Evolutionary conservation across 176 grass and related monocot species (phyloP), one percentile per base, ranked within the genome.

Genomic region (Carex pumila): DNA sequence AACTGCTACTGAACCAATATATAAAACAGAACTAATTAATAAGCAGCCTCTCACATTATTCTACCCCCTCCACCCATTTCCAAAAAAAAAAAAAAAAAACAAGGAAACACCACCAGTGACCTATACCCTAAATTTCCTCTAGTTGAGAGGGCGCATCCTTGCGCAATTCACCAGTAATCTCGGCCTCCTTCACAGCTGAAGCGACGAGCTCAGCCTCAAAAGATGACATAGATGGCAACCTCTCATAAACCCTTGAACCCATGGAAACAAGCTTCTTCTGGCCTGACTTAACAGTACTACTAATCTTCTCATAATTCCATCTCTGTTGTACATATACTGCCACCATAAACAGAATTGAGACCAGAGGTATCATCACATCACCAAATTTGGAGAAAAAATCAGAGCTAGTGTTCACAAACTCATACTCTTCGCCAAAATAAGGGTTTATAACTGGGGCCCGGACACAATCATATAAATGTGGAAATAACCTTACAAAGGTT

Each of bases 351-450:
- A 86, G 85, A 2, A 85, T 57, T 19, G 94, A 87, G 21, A 72
- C 81, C n/a, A 92, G 72, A 32, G 92, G 94, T 83, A 97, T 97
- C 10, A 89, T 89, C 47, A 94, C 87, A 86, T 97, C 94, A 12
- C 92, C 90, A 76, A 94, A 90, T 89, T 82, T 85, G 12, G 94
- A 97, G 83, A 94, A 97, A 87, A 94, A 97, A 81, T 94, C 94
- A 7, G 91, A 89, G 88, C 90, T 97, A 7, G 90, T 89, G 88
- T 94, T 94, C 15, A 94, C 92, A 88, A 97, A 91, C 90, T 94
- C 92, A 34, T 94, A 97, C 85, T 97, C 89, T 86, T 94, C 94
- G 0, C 88, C 85, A 82, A 97, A 94, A 84, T 97, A 94, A 3
- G 94, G 94, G 81, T 94, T 97, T 84, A 97, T 93, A 5, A 88